Evolutionary conservation across 305 asterid species (phyloP).

Genomic region (Solanum chacoense): DNA sequence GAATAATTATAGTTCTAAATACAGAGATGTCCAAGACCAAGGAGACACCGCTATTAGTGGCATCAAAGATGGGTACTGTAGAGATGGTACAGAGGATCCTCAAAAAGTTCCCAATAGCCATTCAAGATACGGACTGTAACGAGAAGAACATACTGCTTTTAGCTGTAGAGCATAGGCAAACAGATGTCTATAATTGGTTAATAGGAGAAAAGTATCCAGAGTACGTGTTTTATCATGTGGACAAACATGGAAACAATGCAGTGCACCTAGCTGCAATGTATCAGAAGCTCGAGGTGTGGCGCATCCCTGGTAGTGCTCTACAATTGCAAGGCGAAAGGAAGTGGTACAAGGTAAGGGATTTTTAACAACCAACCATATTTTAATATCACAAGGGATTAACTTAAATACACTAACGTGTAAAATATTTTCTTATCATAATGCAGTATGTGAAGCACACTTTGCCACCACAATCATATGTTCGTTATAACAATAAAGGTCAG

Average conservation of each 20-base stretch:
- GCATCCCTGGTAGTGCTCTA: conserved; percentile 35
- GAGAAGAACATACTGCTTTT: conserved; percentile 39
- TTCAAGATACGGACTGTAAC: conserved; percentile 31
- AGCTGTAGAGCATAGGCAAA: conserved; percentile 38
- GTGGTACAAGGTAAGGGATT: conserved; percentile 39
- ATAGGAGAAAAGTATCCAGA: conserved; percentile 15
- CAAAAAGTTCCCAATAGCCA: conserved; percentile 23
- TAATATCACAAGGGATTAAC: background rate
- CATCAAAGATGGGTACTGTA: conserved; percentile 40
- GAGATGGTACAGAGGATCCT: conserved; percentile 40
- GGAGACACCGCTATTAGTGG: conserved; percentile 33
- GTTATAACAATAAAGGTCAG: conserved; percentile 25
- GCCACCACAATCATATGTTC: conserved; percentile 14
- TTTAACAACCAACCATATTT: background rate
- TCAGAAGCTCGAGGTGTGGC: conserved; percentile 26
- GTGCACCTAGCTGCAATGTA: conserved; percentile 34
- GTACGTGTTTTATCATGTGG: conserved; percentile 23
- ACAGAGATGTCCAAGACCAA: background rate
- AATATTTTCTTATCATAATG: background rate
- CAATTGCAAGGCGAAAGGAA: conserved; percentile 47
- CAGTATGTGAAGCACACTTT: conserved; percentile 34
- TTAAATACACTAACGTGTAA: background rate
- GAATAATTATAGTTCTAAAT: background rate
- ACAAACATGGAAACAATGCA: conserved; percentile 27
- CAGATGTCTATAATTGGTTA: conserved; percentile 15